These are phyloP conservation scores for Teratosphaeria epicoccoides DNA, from an alignment of 2,329 filamentous ascomycete species.

Conservation along the genomic window DNA sequence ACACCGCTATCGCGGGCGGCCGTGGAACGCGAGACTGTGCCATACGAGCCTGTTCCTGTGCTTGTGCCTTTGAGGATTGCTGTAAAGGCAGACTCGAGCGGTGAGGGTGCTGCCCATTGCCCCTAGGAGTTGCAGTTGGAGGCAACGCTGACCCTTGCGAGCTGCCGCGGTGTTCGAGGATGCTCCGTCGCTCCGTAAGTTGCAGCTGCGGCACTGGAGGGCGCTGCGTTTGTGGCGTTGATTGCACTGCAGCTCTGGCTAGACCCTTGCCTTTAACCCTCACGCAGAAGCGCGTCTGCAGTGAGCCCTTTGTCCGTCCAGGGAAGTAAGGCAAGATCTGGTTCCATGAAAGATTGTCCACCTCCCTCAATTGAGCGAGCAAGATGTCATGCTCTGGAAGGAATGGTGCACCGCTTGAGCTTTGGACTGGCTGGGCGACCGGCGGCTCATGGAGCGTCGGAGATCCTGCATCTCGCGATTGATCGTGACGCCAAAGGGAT, in stretches of 20 bases:
- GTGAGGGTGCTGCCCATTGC: too few relatives aligned
- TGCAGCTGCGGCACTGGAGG: too few relatives aligned
- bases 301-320: slow-evolving; percentile 19
- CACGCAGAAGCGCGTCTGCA: slow-evolving; percentile 19
- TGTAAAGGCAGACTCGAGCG: too few relatives aligned
- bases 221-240: not conserved
- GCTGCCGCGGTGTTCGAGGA: too few relatives aligned
- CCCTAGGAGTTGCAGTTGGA: too few relatives aligned
- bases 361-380: slow-evolving; percentile 33
- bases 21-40: slow-evolving; percentile 1
- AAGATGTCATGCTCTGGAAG: slow-evolving; percentile 22
- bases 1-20: not conserved
- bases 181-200: too few relatives aligned
- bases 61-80: too few relatives aligned
- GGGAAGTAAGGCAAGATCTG: slow-evolving; percentile 28
- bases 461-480: not conserved
- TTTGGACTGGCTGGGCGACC: not conserved
- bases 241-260: not conserved
- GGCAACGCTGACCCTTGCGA: too few relatives aligned
- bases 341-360: slow-evolving; percentile 27
- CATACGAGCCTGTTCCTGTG: too few relatives aligned
- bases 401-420: slow-evolving; percentile 7
- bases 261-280: slow-evolving; percentile 1
- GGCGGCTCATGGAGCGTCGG: not conserved
- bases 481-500: not conserved